A percentile compares a stretch with the other conserved stretches of the same genome.
phyloP scores from a whole-genome alignment of 305 asterid species.

The Striga hermonthica region DNA sequence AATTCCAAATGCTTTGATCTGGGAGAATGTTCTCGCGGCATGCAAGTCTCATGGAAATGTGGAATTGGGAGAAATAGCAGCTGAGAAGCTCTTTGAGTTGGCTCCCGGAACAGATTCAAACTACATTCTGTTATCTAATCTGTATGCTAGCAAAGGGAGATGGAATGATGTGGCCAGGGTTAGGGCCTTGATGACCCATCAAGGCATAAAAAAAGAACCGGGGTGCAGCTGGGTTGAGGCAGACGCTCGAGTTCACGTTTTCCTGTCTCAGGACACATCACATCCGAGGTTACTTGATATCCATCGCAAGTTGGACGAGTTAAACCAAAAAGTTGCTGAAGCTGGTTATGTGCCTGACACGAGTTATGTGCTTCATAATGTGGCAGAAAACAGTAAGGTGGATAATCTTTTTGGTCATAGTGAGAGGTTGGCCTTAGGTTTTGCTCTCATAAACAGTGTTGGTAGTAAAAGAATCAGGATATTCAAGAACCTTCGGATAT shows the following conservation, averaged over 20 bases:
- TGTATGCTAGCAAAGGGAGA: constrained; percentile 60
- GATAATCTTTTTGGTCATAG: constrained; percentile 69
- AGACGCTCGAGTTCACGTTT: constrained; percentile 61
- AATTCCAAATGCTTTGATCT: constrained; percentile 56
- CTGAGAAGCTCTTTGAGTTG: constrained; percentile 51
- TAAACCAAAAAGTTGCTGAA: constrained; percentile 38
- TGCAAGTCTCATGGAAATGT: constrained; percentile 65
- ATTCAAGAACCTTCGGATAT: constrained; percentile 76
- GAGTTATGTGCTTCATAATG: constrained; percentile 53
- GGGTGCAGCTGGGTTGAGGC: constrained; percentile 88
- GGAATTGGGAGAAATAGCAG: constrained; percentile 74
- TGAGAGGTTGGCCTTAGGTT: constrained; percentile 84
- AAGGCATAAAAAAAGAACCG: constrained; percentile 76
- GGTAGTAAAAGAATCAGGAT: constrained; percentile 48
- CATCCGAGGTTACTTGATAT: constrained; percentile 63
- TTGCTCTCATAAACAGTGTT: constrained; percentile 54
- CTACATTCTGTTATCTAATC: constrained; percentile 66
- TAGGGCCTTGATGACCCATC: constrained; percentile 54
- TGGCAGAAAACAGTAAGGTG: constrained; percentile 48
- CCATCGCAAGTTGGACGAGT: constrained; percentile 54
- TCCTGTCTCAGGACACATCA: constrained; percentile 66
- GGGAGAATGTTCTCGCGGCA: constrained; percentile 82
- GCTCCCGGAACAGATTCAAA: constrained; percentile 59
- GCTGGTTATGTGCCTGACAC: constrained; percentile 64
- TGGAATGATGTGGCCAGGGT: constrained; percentile 70